A percentile compares a stretch with the other conserved stretches of the same genome.
Conservation (phyloP, 75 land plant species). For the Isoetes taiwanensis region DNA sequence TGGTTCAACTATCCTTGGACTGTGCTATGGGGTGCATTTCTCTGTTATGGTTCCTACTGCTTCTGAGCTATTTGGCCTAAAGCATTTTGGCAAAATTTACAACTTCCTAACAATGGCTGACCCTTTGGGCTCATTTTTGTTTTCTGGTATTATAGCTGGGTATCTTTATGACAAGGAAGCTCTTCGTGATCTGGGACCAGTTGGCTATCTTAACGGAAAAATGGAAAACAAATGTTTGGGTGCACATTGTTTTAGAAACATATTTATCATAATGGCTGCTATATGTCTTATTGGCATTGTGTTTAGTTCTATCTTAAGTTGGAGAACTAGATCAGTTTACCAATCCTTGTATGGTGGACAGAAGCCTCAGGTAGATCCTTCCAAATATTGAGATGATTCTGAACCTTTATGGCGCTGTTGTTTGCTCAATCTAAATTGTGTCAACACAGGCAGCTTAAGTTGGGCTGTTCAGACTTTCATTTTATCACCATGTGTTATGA, state of each 20-base stretch:
- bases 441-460: too few relatives aligned
- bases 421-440: too few relatives aligned
- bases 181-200: background rate
- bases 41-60: constrained; percentile 27
- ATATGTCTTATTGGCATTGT: constrained; percentile 21
- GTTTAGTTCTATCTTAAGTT: constrained; percentile 4
- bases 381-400: too few relatives aligned
- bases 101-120: constrained; percentile 22
- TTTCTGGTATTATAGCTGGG: constrained; percentile 26
- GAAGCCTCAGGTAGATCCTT: too few relatives aligned
- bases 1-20: constrained; percentile 17
- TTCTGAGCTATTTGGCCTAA: constrained; percentile 30
- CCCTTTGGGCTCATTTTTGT: constrained; percentile 20
- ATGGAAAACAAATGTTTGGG: too few relatives aligned
- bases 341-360: constrained; percentile 14
- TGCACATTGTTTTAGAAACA: constrained; percentile 15
- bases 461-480: too few relatives aligned
- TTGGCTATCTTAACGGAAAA: too few relatives aligned
- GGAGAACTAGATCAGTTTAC: constrained; percentile 17
- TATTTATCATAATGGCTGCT: constrained; percentile 21
- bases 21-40: constrained; percentile 22
- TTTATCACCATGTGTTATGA: too few relatives aligned
- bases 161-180: constrained; percentile 23
- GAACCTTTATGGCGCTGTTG: too few relatives aligned
- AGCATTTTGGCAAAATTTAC: constrained; percentile 27